Conservation (phyloP, 768 basidiomycete species). For the Kwoniella bestiolae region DNA sequence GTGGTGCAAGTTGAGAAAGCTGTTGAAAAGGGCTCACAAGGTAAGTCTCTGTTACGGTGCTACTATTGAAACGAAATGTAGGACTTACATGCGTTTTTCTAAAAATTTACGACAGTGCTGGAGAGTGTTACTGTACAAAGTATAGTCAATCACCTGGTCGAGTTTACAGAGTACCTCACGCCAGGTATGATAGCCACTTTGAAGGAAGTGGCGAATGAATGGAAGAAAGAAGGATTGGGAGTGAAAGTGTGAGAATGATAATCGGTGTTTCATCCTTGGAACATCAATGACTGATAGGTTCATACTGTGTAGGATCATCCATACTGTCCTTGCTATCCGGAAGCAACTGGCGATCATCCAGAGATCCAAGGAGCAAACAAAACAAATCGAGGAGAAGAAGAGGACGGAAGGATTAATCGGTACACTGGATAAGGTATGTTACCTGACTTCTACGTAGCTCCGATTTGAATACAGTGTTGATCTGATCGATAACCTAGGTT, state of each 20-base stretch:
- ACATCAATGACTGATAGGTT: neutral
- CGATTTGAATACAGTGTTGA: neutral
- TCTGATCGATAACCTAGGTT: neutral
- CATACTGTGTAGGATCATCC: constrained; percentile 8
- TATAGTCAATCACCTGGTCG: constrained; percentile 3
- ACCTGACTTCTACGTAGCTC: no score
- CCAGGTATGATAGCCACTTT: constrained; percentile 18
- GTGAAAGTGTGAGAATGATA: constrained; percentile 25
- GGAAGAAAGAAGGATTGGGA: constrained; percentile 18
- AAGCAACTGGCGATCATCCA: constrained; percentile 18
- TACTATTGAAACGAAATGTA: neutral
- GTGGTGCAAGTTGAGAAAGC: neutral
- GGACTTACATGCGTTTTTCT: no score
- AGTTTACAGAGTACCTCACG: constrained; percentile 20
- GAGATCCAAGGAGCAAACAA: neutral
- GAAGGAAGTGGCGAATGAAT: constrained; percentile 13
- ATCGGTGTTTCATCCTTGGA: neutral
- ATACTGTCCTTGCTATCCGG: constrained; percentile 9
- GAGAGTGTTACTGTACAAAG: constrained; percentile 2
- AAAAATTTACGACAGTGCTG: constrained; percentile 7
- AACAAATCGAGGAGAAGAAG: neutral
- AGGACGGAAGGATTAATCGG: constrained; percentile 13
- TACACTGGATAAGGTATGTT: constrained; percentile 28
- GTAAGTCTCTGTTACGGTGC: neutral
- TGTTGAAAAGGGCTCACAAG: constrained; percentile 1